phyloP scores from a whole-genome alignment of 441 rosid species.

The Populus hybrid region DNA sequence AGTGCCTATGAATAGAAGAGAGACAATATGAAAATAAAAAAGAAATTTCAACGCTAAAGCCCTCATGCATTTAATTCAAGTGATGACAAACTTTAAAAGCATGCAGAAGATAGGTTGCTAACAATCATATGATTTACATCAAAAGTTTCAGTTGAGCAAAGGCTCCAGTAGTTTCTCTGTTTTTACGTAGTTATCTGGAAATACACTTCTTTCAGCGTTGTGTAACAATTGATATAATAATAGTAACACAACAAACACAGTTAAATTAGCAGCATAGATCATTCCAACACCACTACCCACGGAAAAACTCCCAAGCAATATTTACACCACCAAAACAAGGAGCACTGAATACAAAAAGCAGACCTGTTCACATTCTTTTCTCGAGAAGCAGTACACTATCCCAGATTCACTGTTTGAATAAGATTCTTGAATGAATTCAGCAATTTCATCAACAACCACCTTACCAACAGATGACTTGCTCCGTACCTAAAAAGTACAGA shows the following conservation, averaged over 20 bases:
- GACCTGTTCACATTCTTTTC: slow-evolving; percentile 98
- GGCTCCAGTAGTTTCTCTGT: background rate
- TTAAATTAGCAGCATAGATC: background rate
- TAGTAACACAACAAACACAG: background rate
- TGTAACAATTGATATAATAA: background rate
- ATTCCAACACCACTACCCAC: slow-evolving; percentile 2
- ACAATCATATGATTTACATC: background rate
- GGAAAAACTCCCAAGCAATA: background rate
- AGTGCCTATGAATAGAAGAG: background rate
- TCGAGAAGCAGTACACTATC: slow-evolving; percentile 93
- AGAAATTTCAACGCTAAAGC: background rate
- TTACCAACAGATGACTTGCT: slow-evolving; percentile 85
- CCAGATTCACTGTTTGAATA: slow-evolving; percentile 93
- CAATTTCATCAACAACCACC: slow-evolving; percentile 82
- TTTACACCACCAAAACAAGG: background rate
- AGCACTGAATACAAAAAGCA: slow-evolving; percentile 11
- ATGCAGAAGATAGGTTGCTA: background rate
- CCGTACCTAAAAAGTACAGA: slow-evolving; percentile 53
- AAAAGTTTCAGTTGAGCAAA: background rate
- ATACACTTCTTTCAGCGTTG: background rate
- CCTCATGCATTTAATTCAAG: background rate
- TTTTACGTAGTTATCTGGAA: background rate
- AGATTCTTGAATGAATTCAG: slow-evolving; percentile 72
- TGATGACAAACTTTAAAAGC: background rate
- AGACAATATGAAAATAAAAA: background rate